A percentile compares a stretch with the other conserved stretches of the same genome.
phyloP scores from a whole-genome alignment of 2,329 filamentous ascomycete species.

The Colletotrichum euphorbiae region DNA sequence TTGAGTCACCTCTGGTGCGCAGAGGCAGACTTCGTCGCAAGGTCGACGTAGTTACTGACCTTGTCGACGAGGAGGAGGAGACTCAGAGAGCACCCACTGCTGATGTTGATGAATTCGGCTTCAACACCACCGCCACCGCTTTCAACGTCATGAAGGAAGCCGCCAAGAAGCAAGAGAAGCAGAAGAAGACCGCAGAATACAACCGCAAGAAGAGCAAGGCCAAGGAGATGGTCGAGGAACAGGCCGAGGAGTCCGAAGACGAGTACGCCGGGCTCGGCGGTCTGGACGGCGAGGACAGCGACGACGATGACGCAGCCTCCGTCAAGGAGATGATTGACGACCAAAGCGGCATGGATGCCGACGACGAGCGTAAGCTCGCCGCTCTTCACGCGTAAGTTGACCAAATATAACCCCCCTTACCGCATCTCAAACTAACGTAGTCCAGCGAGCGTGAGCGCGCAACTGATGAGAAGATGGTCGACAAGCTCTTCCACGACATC shows the following conservation, averaged over 20 bases:
- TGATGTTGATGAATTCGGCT: conserved; percentile 51
- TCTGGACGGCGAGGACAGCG: conserved; percentile 85
- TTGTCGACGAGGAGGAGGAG: conserved; percentile 55
- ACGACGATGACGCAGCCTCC: conserved; percentile 76
- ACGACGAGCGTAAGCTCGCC: conserved; percentile 83
- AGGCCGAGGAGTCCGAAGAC: conserved; percentile 97
- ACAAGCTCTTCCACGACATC: conserved; percentile 93
- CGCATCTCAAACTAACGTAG: conserved; percentile 24
- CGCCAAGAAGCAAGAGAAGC: conserved; percentile 66
- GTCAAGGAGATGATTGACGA: conserved; percentile 94
- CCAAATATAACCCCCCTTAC: background rate
- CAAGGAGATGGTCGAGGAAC: conserved; percentile 88
- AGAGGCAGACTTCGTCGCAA: conserved; percentile 66
- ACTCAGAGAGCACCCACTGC: conserved; percentile 34
- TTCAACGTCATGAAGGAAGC: conserved; percentile 80
- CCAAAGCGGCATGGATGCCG: conserved; percentile 74
- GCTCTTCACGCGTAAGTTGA: conserved; percentile 88
- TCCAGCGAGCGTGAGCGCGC: conserved; percentile 80
- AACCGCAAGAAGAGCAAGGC: conserved; percentile 90
- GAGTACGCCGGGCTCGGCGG: conserved; percentile 96
- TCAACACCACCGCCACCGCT: conserved; percentile 56
- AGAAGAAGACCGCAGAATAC: conserved; percentile 67
- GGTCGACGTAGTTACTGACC: conserved; percentile 51
- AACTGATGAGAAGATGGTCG: conserved; percentile 86
- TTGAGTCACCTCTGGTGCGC: conserved; percentile 75